Conservation (phyloP, 2,329 filamentous ascomycete genomes). For the Aureobasidium sp. region DNA sequence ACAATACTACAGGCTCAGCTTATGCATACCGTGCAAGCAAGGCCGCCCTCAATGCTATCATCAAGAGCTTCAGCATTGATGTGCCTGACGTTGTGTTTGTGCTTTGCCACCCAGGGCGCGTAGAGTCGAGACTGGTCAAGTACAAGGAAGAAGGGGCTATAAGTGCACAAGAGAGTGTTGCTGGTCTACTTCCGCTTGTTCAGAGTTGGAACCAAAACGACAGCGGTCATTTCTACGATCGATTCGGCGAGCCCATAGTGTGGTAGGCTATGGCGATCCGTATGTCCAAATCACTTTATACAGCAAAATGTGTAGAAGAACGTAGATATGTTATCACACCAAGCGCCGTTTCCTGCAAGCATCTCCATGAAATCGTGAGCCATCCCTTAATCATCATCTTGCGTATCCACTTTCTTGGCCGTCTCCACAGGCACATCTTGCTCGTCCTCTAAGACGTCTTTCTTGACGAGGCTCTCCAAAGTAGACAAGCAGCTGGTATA, state of each 20-base stretch:
- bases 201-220: conserved; percentile 24
- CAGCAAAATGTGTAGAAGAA: neutral
- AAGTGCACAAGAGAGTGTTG: conserved; percentile 33
- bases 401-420: neutral
- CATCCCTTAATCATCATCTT: neutral
- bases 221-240: conserved; percentile 36
- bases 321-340: neutral
- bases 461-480: conserved; percentile 15
- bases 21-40: conserved; percentile 43
- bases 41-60: conserved; percentile 39
- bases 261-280: conserved; percentile 27
- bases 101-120: conserved; percentile 38
- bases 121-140: conserved; percentile 37
- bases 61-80: conserved; percentile 37
- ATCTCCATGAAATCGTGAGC: neutral
- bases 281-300: neutral
- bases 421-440: neutral
- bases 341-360: neutral
- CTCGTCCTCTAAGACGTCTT: neutral
- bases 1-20: conserved; percentile 33
- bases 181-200: conserved; percentile 32
- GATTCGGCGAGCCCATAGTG: conserved; percentile 34
- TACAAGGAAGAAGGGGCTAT: conserved; percentile 40
- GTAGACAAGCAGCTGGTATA: conserved; percentile 12
- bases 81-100: conserved; percentile 35